Percentiles rank a stretch among this genome's conserved stretches.
These are phyloP conservation scores for Suillus plorans DNA, from an alignment of 768 basidiomycete species.

Conservation along the genomic window DNA sequence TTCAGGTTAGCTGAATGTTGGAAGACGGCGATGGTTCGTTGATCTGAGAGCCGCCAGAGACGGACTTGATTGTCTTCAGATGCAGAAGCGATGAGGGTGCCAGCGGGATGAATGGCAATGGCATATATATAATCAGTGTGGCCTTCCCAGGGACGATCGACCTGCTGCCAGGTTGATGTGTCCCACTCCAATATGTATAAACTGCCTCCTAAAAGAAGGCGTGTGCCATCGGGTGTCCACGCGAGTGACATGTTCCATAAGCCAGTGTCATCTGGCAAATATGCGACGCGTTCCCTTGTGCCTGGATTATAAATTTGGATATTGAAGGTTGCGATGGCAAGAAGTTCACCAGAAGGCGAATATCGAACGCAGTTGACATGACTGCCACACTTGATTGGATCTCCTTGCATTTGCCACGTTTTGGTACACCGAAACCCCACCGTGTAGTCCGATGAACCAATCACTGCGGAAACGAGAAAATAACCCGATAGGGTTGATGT, in stretches of 20 bases:
- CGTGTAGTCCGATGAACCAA: too few relatives aligned
- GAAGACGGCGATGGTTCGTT: not conserved
- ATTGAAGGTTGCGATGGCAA: too few relatives aligned
- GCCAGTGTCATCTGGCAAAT: not conserved
- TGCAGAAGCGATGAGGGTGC: not conserved
- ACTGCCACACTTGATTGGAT: too few relatives aligned
- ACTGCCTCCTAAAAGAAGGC: not conserved
- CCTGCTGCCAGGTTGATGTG: not conserved
- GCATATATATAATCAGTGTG: accelerated
- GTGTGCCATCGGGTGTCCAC: not conserved
- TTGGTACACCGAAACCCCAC: too few relatives aligned
- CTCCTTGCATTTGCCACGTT: too few relatives aligned
- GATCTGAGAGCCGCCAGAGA: not conserved
- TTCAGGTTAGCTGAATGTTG: accelerated
- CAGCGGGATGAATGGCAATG: not conserved
- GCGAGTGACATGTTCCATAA: not conserved
- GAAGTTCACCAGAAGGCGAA: too few relatives aligned
- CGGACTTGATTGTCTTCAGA: not conserved
- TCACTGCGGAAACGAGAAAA: too few relatives aligned
- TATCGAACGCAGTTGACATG: too few relatives aligned
- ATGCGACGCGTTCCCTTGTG: not conserved
- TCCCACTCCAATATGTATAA: not conserved
- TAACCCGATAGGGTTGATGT: too few relatives aligned
- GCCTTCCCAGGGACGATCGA: not conserved
- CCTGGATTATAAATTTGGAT: not conserved